phyloP scores from a whole-genome alignment of 441 rosid species.

The Adansonia madagascariensis region DNA sequence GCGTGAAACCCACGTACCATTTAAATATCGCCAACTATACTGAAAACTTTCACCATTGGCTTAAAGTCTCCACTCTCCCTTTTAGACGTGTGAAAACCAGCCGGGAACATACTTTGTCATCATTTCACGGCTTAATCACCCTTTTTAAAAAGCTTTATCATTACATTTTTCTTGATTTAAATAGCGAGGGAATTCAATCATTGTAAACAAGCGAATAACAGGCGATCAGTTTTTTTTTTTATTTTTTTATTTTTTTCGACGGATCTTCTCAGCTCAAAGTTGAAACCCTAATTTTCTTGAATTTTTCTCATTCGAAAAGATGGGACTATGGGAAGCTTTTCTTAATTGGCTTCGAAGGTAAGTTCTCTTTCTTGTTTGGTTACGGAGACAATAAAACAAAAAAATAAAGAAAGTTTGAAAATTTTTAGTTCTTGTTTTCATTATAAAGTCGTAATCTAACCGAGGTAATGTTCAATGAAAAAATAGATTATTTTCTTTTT shows the following conservation, averaged over 20 bases:
- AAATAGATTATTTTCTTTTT: not conserved
- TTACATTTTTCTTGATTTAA: conserved; percentile 23
- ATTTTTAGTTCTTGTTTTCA: not conserved
- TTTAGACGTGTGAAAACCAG: not conserved
- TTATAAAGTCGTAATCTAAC: not conserved
- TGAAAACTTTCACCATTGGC: not conserved
- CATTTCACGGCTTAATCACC: not conserved
- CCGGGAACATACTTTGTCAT: not conserved
- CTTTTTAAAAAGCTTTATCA: not conserved
- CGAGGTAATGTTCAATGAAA: not conserved
- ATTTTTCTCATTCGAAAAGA: conserved; percentile 19
- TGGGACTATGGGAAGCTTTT: conserved; percentile 69
- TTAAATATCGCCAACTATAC: not conserved
- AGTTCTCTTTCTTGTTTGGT: conserved; percentile 20
- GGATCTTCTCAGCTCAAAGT: conserved; percentile 2
- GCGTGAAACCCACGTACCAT: conserved; percentile 17
- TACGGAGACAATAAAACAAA: conserved; percentile 20
- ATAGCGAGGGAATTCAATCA: conserved; percentile 43
- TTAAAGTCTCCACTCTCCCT: not conserved
- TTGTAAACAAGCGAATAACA: conserved; percentile 22
- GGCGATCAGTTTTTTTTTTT: not conserved
- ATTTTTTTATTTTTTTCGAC: not conserved
- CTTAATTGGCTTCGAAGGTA: conserved; percentile 72
- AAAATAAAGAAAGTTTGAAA: not conserved
- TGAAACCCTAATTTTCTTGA: conserved; percentile 26